A percentile compares a stretch with the other conserved stretches of the same genome.
Conservation (phyloP, 2,329 filamentous ascomycete genomes). For the Calonectria hawksworthii region DNA sequence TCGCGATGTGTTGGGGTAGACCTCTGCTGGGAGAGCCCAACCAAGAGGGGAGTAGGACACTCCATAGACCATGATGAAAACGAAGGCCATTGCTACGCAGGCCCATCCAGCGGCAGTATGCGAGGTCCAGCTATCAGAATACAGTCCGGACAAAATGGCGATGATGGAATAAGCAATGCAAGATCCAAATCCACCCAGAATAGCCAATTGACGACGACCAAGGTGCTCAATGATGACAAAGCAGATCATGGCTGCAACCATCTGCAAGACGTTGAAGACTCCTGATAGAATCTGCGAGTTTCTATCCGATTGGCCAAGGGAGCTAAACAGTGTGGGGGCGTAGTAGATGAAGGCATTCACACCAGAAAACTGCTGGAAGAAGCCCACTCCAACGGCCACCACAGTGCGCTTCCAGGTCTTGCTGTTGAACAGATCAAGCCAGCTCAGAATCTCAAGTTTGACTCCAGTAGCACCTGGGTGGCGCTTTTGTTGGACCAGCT, state of each 20-base stretch:
- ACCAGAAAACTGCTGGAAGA: conserved; percentile 31
- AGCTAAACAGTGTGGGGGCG: conserved; percentile 52
- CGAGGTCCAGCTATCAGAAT: conserved; percentile 60
- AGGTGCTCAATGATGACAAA: conserved; percentile 56
- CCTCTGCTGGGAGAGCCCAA: conserved; percentile 60
- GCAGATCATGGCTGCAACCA: conserved; percentile 51
- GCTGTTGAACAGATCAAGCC: conserved; percentile 62
- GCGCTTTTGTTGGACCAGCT: conserved; percentile 33
- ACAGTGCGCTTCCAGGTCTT: conserved; percentile 20
- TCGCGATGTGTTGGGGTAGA: conserved; percentile 54
- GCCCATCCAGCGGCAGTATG: conserved; percentile 68
- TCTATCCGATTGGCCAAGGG: conserved; percentile 13
- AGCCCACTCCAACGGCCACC: conserved; percentile 13
- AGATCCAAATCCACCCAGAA: conserved; percentile 64
- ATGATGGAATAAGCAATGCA: conserved; percentile 64
- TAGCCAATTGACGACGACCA: conserved; percentile 59
- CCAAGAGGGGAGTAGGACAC: conserved; percentile 55
- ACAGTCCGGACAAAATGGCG: conserved; percentile 63
- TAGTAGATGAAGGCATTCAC: conserved; percentile 60
- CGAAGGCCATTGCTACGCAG: conserved; percentile 57
- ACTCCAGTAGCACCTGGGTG: conserved; percentile 44
- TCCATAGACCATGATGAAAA: conserved; percentile 38
- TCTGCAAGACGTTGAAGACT: conserved; percentile 57
- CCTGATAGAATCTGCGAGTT: conserved; percentile 57
- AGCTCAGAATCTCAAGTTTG: conserved; percentile 59